These are phyloP conservation scores for Talaromyces wortmannii DNA, from an alignment of 495 filamentous ascomycete species.

Conservation along the genomic window DNA sequence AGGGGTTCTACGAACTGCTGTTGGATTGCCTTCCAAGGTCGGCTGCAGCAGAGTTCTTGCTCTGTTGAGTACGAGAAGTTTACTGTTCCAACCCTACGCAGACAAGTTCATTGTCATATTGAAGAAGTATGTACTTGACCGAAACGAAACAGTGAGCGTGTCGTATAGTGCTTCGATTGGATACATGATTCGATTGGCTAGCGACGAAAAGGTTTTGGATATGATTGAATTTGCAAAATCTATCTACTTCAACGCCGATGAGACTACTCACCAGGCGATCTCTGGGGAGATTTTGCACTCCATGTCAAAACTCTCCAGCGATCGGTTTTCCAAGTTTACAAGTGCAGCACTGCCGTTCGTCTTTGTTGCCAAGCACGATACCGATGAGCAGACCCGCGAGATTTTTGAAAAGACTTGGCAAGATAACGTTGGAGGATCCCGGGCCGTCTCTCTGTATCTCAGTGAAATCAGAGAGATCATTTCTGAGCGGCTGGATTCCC, in stretches of 20 bases:
- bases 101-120: constrained; percentile 70
- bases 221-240: constrained; percentile 59
- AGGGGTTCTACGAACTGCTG: constrained; percentile 70
- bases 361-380: constrained; percentile 81
- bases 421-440: constrained; percentile 78
- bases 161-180: constrained; percentile 82
- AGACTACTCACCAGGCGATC: constrained; percentile 63
- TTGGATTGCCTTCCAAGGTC: constrained; percentile 89
- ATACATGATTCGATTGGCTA: constrained; percentile 72
- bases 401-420: constrained; percentile 79
- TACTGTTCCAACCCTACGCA: constrained; percentile 69
- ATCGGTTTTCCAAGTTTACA: constrained; percentile 76
- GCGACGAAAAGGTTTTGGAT: constrained; percentile 59
- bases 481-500: constrained; percentile 59
- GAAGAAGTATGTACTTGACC: constrained; percentile 73
- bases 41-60: constrained; percentile 81
- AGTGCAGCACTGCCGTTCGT: constrained; percentile 73
- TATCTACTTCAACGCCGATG: constrained; percentile 75
- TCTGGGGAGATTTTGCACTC: constrained; percentile 73
- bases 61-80: constrained; percentile 71
- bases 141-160: constrained; percentile 82
- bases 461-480: constrained; percentile 70
- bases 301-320: constrained; percentile 78
- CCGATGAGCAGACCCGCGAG: constrained; percentile 65
- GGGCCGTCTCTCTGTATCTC: constrained; percentile 76